These are phyloP conservation scores for Panaeolus cyanescens DNA, from an alignment of 768 basidiomycete genomes.

Conservation along the genomic window DNA sequence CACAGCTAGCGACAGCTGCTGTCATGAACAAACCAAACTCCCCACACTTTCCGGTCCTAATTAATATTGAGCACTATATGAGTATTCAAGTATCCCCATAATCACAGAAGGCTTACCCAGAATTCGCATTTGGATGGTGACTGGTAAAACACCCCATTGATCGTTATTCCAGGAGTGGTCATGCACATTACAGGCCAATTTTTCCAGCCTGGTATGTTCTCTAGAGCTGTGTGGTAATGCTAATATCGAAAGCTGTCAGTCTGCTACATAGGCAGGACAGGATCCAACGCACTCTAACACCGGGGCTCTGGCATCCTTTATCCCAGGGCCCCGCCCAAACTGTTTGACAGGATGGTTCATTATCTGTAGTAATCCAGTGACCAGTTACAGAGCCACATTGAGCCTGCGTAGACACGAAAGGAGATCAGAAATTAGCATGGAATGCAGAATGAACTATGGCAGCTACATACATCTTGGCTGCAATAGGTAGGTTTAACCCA, in stretches of 20 bases:
- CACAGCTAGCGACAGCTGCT: too few species aligned
- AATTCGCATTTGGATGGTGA: neutral
- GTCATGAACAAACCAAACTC: constrained; percentile 1
- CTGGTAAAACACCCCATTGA: neutral
- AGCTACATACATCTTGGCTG: constrained; percentile 8
- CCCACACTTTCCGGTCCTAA: neutral
- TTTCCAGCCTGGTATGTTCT: neutral
- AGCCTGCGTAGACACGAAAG: constrained; percentile 2
- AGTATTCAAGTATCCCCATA: neutral
- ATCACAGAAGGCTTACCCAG: neutral
- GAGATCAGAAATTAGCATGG: neutral
- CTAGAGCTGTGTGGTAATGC: neutral
- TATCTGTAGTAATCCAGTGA: constrained; percentile 7
- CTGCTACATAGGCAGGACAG: too few species aligned
- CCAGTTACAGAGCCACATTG: constrained; percentile 15
- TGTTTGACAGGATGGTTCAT: neutral
- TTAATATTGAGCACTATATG: too few species aligned
- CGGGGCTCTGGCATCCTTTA: neutral
- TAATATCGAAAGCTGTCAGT: too few species aligned
- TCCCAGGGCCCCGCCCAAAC: neutral
- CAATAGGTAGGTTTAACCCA: constrained; percentile 12
- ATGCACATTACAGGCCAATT: neutral
- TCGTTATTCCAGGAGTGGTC: neutral
- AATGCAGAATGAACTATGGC: too few species aligned
- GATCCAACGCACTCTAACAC: neutral